Conservation (phyloP, 768 basidiomycete genomes). For the Arthromyces matolae region DNA sequence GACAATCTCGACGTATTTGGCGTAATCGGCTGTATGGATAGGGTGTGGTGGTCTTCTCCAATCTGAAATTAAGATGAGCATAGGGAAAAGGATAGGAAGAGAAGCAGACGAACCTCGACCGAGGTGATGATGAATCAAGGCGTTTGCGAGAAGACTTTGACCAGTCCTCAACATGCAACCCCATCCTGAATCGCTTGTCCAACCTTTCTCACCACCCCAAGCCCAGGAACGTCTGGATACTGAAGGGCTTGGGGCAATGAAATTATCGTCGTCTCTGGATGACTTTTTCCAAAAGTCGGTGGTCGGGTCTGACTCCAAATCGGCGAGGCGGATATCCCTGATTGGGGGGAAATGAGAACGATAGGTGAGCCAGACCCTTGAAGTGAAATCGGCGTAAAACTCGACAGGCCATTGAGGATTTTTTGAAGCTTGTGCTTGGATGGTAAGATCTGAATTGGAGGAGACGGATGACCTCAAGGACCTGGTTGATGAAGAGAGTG, state of each 20-base stretch:
- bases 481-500: constrained; percentile 11
- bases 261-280: no score
- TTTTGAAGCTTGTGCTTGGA: constrained; percentile 29
- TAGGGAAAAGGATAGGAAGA: background rate
- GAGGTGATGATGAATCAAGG: constrained; percentile 70
- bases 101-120: constrained; percentile 31
- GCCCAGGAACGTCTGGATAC: constrained; percentile 50
- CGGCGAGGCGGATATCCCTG: constrained; percentile 48
- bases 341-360: constrained; percentile 85
- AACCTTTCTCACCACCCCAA: constrained; percentile 70
- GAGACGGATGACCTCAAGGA: background rate
- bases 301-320: no score
- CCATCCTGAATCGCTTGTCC: constrained; percentile 86
- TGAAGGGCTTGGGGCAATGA: no score
- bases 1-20: constrained; percentile 85
- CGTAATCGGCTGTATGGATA: constrained; percentile 61
- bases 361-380: constrained; percentile 89
- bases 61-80: constrained; percentile 37
- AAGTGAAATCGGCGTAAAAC: constrained; percentile 88
- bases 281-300: no score
- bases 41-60: constrained; percentile 76
- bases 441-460: background rate
- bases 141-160: constrained; percentile 78
- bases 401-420: constrained; percentile 65
- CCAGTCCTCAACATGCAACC: constrained; percentile 91